Percentiles rank a stretch among this genome's conserved stretches.
These are phyloP conservation scores for Grosmannia clavigera DNA, from an alignment of 2,329 filamentous ascomycete genomes.

Conservation along the genomic window DNA sequence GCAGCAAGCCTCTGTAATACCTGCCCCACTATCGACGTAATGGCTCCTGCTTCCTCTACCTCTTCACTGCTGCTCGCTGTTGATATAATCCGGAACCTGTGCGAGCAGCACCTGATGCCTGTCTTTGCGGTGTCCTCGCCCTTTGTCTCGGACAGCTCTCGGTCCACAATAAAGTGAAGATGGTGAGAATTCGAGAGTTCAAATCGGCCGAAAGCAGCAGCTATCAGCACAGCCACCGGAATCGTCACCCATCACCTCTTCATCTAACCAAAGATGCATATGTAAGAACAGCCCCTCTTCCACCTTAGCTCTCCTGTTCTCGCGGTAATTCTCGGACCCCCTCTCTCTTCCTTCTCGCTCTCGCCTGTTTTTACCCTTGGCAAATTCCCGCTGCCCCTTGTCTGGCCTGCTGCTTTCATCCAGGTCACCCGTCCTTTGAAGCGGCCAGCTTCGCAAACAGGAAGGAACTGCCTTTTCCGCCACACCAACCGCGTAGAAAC, in stretches of 20 bases:
- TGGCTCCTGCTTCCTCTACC: neutral
- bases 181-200: neutral
- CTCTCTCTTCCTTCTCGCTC: neutral
- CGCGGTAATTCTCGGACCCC: neutral
- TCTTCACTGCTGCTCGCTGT: neutral
- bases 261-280: no score
- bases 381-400: neutral
- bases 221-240: neutral
- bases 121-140: neutral
- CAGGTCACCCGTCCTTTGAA: no score
- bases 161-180: no score
- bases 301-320: neutral
- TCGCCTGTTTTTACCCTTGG: neutral
- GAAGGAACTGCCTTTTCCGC: neutral
- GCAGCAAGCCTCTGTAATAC: neutral
- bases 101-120: neutral
- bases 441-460: neutral
- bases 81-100: neutral
- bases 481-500: neutral
- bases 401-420: neutral
- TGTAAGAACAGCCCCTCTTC: neutral
- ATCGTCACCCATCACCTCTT: neutral
- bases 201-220: neutral
- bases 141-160: neutral
- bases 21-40: constrained; percentile 2